Conservation (phyloP, 306 rosid species). For the Rosa lucieae region DNA sequence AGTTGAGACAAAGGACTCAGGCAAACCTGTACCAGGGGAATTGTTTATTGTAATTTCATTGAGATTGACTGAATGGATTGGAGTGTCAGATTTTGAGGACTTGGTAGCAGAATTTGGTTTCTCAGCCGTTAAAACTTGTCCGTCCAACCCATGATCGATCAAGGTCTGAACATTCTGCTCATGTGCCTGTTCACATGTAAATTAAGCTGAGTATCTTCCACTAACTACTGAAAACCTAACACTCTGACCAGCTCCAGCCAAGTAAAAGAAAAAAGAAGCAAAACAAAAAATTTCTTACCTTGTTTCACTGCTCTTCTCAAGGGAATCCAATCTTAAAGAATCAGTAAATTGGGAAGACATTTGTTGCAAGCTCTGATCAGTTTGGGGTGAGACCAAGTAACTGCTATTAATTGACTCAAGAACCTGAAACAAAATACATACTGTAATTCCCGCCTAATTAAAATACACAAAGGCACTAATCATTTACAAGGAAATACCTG, state of each 20-base stretch:
- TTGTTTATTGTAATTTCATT: slow-evolving; percentile 40
- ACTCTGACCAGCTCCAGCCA: slow-evolving; percentile 2
- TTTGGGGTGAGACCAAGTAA: slow-evolving; percentile 49
- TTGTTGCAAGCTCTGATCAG: slow-evolving; percentile 68
- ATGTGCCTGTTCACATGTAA: slow-evolving; percentile 31
- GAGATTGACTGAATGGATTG: slow-evolving; percentile 44
- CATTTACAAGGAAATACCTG: slow-evolving; percentile 45
- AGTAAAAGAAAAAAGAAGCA: neutral
- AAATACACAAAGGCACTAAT: slow-evolving; percentile 2
- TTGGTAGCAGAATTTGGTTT: slow-evolving; percentile 52
- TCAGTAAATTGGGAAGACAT: slow-evolving; percentile 78
- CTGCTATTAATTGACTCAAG: slow-evolving; percentile 58
- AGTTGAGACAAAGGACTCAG: slow-evolving; percentile 56
- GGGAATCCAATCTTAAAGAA: slow-evolving; percentile 59
- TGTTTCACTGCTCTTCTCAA: slow-evolving; percentile 53
- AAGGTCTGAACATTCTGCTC: slow-evolving; percentile 46
- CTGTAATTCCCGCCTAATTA: neutral
- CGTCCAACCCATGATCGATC: slow-evolving; percentile 47
- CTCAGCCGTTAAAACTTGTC: slow-evolving; percentile 47
- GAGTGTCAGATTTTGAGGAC: slow-evolving; percentile 38
- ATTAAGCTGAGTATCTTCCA: slow-evolving; percentile 13
- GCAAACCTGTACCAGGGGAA: slow-evolving; percentile 44
- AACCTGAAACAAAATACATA: slow-evolving; percentile 36
- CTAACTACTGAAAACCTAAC: slow-evolving; percentile 11
- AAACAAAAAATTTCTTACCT: slow-evolving; percentile 33